A percentile compares a stretch with the other conserved stretches of the same genome.
These are phyloP conservation scores for Elsinoe australis DNA, from an alignment of 2,329 filamentous ascomycete species.

Conservation along the genomic window DNA sequence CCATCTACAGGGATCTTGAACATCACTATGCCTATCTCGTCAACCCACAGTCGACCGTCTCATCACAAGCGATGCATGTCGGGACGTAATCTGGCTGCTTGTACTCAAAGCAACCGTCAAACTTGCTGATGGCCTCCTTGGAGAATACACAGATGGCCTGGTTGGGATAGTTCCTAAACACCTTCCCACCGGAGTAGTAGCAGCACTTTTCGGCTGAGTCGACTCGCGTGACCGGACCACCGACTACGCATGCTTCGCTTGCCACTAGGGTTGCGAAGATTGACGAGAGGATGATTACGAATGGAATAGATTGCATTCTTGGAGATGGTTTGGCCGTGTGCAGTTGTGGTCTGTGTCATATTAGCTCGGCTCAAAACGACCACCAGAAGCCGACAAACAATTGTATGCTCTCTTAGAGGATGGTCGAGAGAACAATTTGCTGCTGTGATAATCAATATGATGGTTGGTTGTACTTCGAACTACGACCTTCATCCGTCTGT, in stretches of 20 bases:
- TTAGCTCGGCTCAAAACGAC: slow-evolving; percentile 1
- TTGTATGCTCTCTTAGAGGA: too few relatives aligned
- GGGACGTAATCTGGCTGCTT: slow-evolving; percentile 5
- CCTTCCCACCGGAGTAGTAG: slow-evolving; percentile 6
- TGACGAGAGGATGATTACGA: slow-evolving; percentile 12
- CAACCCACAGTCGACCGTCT: slow-evolving; percentile 16
- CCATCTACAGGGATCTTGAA: too few relatives aligned
- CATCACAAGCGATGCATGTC: slow-evolving; percentile 17
- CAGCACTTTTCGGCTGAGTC: slow-evolving; percentile 15
- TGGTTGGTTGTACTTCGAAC: too few relatives aligned
- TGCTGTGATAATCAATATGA: too few relatives aligned
- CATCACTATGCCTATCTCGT: neutral
- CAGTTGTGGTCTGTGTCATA: neutral
- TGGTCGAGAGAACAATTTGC: too few relatives aligned
- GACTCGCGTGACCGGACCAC: slow-evolving; percentile 12
- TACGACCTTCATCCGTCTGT: neutral
- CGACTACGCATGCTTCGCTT: slow-evolving; percentile 16
- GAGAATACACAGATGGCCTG: slow-evolving; percentile 17
- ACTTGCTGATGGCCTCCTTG: slow-evolving; percentile 1
- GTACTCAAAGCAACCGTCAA: slow-evolving; percentile 14
- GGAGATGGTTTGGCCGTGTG: neutral
- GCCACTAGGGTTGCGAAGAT: slow-evolving; percentile 16
- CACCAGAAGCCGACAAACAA: too few relatives aligned
- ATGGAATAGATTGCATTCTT: slow-evolving; percentile 6
- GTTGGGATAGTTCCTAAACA: slow-evolving; percentile 5